Evolutionary conservation across 2,329 filamentous ascomycete genomes (phyloP).

Genomic region (Chrysosporium keratinophilum): DNA sequence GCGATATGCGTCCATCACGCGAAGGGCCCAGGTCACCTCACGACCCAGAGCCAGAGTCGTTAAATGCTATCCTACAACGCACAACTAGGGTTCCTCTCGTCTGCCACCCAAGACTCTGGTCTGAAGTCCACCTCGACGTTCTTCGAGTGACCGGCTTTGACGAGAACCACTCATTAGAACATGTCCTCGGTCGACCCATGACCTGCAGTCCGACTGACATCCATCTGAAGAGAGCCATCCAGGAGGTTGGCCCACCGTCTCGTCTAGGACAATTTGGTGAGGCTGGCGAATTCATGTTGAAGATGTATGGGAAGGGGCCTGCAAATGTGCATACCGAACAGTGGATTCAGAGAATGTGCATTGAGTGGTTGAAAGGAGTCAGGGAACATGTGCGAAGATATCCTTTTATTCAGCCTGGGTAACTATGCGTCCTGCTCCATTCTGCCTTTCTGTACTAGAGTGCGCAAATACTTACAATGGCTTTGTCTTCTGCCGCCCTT

Average conservation of each 20-base stretch:
- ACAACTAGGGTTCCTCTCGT: slow-evolving; percentile 3
- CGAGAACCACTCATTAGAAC: background rate
- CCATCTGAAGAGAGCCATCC: background rate
- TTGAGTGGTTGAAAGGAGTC: background rate
- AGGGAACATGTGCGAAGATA: background rate
- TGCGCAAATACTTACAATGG: too few relatives aligned
- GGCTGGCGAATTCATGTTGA: background rate
- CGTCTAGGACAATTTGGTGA: background rate
- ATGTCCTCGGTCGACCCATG: slow-evolving; percentile 6
- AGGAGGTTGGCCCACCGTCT: background rate
- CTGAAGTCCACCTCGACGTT: slow-evolving; percentile 1
- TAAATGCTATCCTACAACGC: background rate
- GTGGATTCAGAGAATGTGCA: background rate
- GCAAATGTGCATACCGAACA: background rate
- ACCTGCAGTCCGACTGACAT: background rate
- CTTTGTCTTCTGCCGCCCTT: too few relatives aligned
- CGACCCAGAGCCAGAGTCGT: background rate
- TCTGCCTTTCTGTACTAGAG: background rate
- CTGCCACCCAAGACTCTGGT: slow-evolving; percentile 9
- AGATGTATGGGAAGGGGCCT: background rate
- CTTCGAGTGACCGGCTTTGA: background rate
- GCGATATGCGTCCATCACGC: too few relatives aligned
- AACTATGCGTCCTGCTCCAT: background rate
- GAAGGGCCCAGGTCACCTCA: background rate
- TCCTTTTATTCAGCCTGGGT: background rate